phyloP scores from a whole-genome alignment of 352 stramenopile genomes.

The Phytophthora citrophthora region DNA sequence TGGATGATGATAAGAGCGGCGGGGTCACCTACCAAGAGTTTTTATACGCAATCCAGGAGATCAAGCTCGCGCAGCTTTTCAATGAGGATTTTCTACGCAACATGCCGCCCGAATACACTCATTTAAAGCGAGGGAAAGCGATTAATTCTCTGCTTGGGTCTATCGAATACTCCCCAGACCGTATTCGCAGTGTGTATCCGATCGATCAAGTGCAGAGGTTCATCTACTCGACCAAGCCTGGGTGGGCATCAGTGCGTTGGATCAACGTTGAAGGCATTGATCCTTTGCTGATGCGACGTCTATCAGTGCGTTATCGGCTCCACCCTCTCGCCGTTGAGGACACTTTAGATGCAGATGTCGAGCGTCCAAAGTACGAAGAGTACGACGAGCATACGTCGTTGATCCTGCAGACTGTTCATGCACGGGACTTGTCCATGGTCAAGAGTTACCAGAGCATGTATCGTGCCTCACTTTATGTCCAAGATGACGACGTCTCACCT shows the following conservation, averaged over 20 bases:
- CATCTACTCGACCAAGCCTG: conserved; percentile 82
- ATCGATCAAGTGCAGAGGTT: conserved; percentile 81
- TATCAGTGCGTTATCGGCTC: conserved; percentile 87
- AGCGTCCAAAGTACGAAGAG: conserved; percentile 86
- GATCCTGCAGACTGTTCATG: conserved; percentile 70
- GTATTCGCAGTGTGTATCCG: conserved; percentile 76
- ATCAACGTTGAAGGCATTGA: conserved; percentile 79
- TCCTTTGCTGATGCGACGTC: conserved; percentile 63
- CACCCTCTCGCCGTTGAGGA: conserved; percentile 88
- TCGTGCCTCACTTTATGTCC: conserved; percentile 65
- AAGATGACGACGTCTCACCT: conserved; percentile 50
- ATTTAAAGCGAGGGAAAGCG: conserved; percentile 16
- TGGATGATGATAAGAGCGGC: conserved; percentile 85
- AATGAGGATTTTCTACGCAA: conserved; percentile 63
- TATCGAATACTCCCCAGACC: conserved; percentile 82
- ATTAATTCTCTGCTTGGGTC: conserved; percentile 50
- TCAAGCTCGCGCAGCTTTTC: conserved; percentile 90
- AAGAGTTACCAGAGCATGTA: conserved; percentile 81
- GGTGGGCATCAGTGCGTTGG: conserved; percentile 81
- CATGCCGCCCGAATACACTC: conserved; percentile 35
- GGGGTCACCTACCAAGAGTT: conserved; percentile 88
- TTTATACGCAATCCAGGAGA: conserved; percentile 85
- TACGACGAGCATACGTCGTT: conserved; percentile 88
- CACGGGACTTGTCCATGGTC: conserved; percentile 56
- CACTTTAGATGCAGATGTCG: conserved; percentile 74